Conservation (phyloP, 306 rosid species). For the Prunus mira region DNA sequence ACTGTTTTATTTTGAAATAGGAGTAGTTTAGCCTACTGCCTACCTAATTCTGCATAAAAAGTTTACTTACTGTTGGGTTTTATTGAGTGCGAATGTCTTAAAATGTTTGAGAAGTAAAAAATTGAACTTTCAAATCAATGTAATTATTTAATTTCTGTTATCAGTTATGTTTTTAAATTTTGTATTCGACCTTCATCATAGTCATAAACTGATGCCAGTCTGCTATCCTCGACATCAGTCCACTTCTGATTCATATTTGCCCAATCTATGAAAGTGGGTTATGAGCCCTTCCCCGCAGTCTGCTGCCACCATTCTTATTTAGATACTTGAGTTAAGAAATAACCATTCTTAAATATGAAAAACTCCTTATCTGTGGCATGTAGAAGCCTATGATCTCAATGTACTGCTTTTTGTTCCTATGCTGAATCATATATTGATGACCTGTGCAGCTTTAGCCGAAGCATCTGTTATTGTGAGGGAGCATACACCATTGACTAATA, state of each 20-base stretch:
- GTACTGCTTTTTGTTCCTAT: background rate
- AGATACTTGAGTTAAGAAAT: background rate
- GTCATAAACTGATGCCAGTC: background rate
- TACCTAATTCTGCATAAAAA: background rate
- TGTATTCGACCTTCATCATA: background rate
- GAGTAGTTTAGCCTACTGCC: background rate
- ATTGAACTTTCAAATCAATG: too few species aligned
- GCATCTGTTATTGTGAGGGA: slow-evolving; percentile 88
- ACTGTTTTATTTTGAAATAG: background rate
- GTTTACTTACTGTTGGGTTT: background rate
- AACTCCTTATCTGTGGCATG: background rate
- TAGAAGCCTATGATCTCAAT: background rate
- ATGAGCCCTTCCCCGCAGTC: background rate
- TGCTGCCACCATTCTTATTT: background rate
- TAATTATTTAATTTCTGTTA: background rate
- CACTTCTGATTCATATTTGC: background rate
- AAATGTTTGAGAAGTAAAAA: background rate
- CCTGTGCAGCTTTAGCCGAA: slow-evolving; percentile 72
- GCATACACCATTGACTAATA: slow-evolving; percentile 62
- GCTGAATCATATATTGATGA: slow-evolving; percentile 15
- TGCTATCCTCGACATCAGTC: background rate
- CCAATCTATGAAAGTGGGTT: background rate
- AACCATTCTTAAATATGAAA: background rate
- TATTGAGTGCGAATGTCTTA: too few species aligned
- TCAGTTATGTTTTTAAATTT: background rate